Evolutionary conservation across 805 yeast species (phyloP).

Genomic region (Teunomyces gatunensis): DNA sequence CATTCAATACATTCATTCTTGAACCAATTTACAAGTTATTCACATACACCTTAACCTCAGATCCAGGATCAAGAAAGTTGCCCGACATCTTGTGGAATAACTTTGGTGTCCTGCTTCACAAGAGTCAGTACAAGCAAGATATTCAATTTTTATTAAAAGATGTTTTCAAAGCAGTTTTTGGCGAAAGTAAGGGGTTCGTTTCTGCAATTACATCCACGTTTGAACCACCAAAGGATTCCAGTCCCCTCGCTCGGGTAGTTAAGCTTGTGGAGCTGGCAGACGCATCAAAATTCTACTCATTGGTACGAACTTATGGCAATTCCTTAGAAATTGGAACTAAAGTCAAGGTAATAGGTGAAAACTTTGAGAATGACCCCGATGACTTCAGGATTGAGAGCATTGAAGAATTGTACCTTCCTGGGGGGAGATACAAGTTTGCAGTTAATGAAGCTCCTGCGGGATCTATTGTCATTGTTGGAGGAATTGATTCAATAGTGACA

Average conservation of each 20-base stretch:
- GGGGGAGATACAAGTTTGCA: slow-evolving; percentile 67
- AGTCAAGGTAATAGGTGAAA: slow-evolving; percentile 58
- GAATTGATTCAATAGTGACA: slow-evolving; percentile 53
- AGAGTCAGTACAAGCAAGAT: slow-evolving; percentile 47
- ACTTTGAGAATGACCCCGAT: slow-evolving; percentile 49
- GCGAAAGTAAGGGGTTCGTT: slow-evolving; percentile 48
- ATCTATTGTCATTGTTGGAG: slow-evolving; percentile 63
- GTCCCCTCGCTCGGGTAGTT: slow-evolving; percentile 28
- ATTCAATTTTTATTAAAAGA: slow-evolving; percentile 55
- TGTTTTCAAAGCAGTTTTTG: slow-evolving; percentile 56
- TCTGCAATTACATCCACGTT: slow-evolving; percentile 39
- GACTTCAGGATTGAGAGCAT: slow-evolving; percentile 46
- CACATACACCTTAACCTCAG: slow-evolving; percentile 56
- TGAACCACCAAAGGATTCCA: slow-evolving; percentile 21
- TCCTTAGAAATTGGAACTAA: slow-evolving; percentile 44
- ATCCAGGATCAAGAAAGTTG: slow-evolving; percentile 37
- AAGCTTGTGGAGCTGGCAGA: slow-evolving; percentile 58
- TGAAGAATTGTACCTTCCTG: slow-evolving; percentile 49
- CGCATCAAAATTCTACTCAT: slow-evolving; percentile 50
- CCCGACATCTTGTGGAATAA: slow-evolving; percentile 43
- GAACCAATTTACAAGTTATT: slow-evolving; percentile 79
- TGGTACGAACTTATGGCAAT: slow-evolving; percentile 66
- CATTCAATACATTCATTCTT: slow-evolving; percentile 66
- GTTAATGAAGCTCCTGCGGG: slow-evolving; percentile 60
- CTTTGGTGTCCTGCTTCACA: slow-evolving; percentile 46